Conservation (phyloP, 1,284 basidiomycete genomes). For the Heterobasidion parviporum region DNA sequence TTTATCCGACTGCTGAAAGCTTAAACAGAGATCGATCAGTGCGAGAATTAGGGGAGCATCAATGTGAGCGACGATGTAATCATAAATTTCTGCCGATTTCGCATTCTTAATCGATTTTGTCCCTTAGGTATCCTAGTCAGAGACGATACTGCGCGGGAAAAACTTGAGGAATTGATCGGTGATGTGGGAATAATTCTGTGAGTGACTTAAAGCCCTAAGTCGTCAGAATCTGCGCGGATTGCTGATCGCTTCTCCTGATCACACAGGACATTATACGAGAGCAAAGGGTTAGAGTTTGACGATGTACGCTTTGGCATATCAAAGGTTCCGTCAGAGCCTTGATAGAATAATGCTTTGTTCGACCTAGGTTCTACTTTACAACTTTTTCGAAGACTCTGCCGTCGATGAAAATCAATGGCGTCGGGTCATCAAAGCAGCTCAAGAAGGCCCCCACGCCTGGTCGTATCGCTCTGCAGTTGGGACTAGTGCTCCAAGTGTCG, state of each 20-base stretch:
- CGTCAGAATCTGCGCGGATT: no score
- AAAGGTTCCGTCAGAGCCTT: background rate
- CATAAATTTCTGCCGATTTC: conserved; percentile 26
- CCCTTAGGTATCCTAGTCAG: conserved; percentile 49
- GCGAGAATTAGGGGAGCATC: conserved; percentile 57
- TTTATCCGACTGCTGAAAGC: background rate
- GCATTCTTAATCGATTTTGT: conserved; percentile 14
- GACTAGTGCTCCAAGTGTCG: conserved; percentile 47
- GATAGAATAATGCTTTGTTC: no score
- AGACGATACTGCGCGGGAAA: conserved; percentile 40
- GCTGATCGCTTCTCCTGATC: background rate
- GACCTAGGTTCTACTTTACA: conserved; percentile 57
- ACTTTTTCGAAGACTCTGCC: conserved; percentile 14
- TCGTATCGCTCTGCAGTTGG: conserved; percentile 40
- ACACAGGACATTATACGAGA: conserved; percentile 60
- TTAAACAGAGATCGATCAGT: conserved; percentile 35
- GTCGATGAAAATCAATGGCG: conserved; percentile 43
- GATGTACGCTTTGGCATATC: conserved; percentile 31
- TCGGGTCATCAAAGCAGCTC: conserved; percentile 25
- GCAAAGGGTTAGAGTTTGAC: conserved; percentile 70
- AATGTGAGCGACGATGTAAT: conserved; percentile 43
- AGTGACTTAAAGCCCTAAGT: conserved; percentile 12
- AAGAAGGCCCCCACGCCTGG: conserved; percentile 16
- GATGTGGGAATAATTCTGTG: conserved; percentile 59
- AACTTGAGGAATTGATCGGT: conserved; percentile 44